Conservation (phyloP, 2,329 filamentous ascomycete species). For the Alternaria burnsii region DNA sequence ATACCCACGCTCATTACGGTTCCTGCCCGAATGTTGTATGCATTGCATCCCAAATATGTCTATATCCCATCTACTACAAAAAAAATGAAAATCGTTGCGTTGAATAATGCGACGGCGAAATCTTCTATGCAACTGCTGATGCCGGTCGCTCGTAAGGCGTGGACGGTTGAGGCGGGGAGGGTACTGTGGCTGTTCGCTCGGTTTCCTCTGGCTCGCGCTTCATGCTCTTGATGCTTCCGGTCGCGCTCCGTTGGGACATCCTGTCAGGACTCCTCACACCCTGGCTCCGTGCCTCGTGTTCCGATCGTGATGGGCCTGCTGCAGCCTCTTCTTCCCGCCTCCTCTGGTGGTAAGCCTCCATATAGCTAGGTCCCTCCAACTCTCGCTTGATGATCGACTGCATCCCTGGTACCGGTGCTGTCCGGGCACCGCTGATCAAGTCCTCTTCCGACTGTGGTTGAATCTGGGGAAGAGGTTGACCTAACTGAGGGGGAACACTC, state of each 20-base stretch:
- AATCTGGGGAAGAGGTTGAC: slow-evolving; percentile 44
- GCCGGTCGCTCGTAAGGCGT: slow-evolving; percentile 21
- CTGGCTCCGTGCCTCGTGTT: slow-evolving; percentile 39
- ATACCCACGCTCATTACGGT: slow-evolving; percentile 37
- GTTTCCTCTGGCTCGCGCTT: slow-evolving; percentile 44
- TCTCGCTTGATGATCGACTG: slow-evolving; percentile 43
- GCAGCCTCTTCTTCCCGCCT: slow-evolving; percentile 40
- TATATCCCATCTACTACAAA: slow-evolving; percentile 4
- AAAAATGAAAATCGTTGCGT: slow-evolving; percentile 9
- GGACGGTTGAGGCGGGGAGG: slow-evolving; percentile 29
- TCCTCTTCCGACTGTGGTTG: slow-evolving; percentile 45
- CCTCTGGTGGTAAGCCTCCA: slow-evolving; percentile 44
- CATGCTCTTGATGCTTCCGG: slow-evolving; percentile 47
- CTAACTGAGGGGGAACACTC: slow-evolving; percentile 49
- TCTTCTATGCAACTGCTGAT: slow-evolving; percentile 13
- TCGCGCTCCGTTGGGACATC: slow-evolving; percentile 45
- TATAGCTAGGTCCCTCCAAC: slow-evolving; percentile 36
- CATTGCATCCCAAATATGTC: slow-evolving; percentile 7
- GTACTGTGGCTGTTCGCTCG: slow-evolving; percentile 29
- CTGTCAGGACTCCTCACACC: slow-evolving; percentile 46
- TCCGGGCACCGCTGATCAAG: slow-evolving; percentile 46
- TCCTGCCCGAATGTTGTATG: slow-evolving; percentile 33
- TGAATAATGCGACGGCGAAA: not conserved
- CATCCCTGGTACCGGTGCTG: slow-evolving; percentile 43
- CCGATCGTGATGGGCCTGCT: slow-evolving; percentile 27